Percentiles rank a stretch among this genome's conserved stretches.
Conservation (phyloP, 495 filamentous ascomycete species). For the Podospora fimiseda region DNA sequence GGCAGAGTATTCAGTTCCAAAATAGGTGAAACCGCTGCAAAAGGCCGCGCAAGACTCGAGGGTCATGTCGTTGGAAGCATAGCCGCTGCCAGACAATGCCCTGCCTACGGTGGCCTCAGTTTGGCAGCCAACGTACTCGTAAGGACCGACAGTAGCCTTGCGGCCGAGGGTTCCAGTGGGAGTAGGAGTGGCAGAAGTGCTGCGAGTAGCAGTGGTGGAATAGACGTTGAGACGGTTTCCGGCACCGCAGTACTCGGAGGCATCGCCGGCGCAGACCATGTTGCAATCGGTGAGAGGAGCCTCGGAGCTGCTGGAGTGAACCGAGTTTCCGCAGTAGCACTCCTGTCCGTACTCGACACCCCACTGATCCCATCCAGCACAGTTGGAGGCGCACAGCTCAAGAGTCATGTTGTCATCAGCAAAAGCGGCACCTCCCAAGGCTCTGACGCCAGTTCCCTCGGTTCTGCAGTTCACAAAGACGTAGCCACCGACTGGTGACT, state of each 20-base stretch:
- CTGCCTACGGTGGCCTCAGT: conserved; percentile 37
- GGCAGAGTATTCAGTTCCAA: conserved; percentile 46
- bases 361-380: conserved; percentile 41
- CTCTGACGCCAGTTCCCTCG: conserved; percentile 37
- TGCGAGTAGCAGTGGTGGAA: neutral
- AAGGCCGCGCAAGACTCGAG: conserved; percentile 50
- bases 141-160: conserved; percentile 31
- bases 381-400: conserved; percentile 41
- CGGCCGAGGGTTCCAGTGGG: conserved; percentile 27
- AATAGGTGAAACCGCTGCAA: conserved; percentile 59
- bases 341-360: conserved; percentile 46
- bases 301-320: conserved; percentile 33
- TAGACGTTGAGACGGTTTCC: conserved; percentile 39
- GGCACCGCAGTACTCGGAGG: conserved; percentile 37
- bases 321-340: conserved; percentile 47
- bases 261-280: conserved; percentile 41
- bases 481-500: conserved; percentile 35
- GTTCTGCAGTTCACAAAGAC: conserved; percentile 40
- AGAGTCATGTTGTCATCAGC: conserved; percentile 47
- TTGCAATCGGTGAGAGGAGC: conserved; percentile 40
- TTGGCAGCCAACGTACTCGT: conserved; percentile 39
- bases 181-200: conserved; percentile 10
- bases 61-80: conserved; percentile 49
- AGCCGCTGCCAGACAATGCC: conserved; percentile 36
- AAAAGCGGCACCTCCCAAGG: conserved; percentile 30